Percentiles rank a stretch among this genome's conserved stretches.
Evolutionary conservation across 2,329 filamentous ascomycete species (phyloP).

Genomic region (Apiospora saccharicola): DNA sequence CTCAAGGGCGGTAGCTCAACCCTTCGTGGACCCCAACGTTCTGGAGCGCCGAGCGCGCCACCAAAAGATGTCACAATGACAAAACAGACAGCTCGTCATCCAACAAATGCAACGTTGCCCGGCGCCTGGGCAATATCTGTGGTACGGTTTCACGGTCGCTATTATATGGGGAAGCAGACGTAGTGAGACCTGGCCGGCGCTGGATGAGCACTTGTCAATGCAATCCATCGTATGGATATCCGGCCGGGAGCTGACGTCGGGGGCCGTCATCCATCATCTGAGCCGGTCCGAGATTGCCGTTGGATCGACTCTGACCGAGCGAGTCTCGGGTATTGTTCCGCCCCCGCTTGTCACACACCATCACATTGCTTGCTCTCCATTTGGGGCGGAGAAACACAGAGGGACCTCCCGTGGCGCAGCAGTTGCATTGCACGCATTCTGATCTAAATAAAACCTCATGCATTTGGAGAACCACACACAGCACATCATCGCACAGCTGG

Average conservation of each 20-base stretch:
- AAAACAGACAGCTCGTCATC: background rate
- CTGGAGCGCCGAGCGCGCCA: constrained; percentile 35
- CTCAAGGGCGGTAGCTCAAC: constrained; percentile 40
- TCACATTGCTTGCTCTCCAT: background rate
- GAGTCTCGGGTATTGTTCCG: constrained; percentile 2
- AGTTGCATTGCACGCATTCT: background rate
- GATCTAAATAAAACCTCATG: constrained; percentile 8
- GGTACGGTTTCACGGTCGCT: background rate
- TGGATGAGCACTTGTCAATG: background rate
- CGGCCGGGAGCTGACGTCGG: background rate
- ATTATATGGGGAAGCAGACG: background rate
- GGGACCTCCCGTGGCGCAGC: constrained; percentile 6
- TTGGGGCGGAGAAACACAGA: background rate
- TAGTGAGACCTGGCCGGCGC: background rate
- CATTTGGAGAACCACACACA: constrained; percentile 9
- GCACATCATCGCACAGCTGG: background rate
- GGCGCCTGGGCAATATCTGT: background rate
- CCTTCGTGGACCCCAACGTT: constrained; percentile 42
- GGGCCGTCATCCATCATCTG: background rate
- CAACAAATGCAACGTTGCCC: background rate
- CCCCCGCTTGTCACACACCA: background rate
- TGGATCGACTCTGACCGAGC: constrained; percentile 2
- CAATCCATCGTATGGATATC: background rate
- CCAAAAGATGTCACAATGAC: background rate
- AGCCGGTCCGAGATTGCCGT: constrained; percentile 12